Evolutionary conservation across 1,284 basidiomycete species (phyloP).

Genomic region (Phenoliferia sp.): DNA sequence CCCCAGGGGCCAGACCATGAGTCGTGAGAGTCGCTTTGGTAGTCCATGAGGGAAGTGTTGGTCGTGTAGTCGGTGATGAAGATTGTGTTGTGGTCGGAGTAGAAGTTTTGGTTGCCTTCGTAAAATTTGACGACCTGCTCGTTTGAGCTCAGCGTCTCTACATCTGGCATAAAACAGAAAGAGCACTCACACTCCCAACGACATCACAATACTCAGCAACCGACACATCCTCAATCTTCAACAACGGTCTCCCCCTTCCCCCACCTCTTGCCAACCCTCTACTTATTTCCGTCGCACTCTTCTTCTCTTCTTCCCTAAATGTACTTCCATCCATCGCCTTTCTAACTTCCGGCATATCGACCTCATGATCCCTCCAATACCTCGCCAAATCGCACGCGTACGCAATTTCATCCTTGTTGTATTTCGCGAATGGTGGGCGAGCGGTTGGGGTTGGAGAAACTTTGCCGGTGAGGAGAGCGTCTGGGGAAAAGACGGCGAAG

Average conservation of each 20-base stretch:
- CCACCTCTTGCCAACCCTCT: neutral
- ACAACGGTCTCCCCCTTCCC: neutral
- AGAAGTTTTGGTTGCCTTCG: neutral
- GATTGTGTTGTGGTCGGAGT: neutral
- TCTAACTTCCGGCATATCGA: too few relatives aligned
- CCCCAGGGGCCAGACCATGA: neutral
- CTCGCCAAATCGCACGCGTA: neutral
- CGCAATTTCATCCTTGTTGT: neutral
- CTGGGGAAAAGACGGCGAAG: neutral
- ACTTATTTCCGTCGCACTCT: neutral
- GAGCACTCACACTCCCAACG: neutral
- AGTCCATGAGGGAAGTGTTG: neutral
- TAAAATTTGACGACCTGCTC: neutral
- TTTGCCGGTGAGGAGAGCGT: neutral
- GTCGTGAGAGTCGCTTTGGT: neutral
- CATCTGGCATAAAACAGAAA: neutral
- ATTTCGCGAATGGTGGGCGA: neutral
- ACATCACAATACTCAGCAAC: neutral
- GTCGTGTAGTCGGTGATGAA: neutral
- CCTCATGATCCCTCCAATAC: neutral
- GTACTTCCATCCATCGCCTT: neutral
- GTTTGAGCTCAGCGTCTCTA: neutral
- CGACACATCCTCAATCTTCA: neutral
- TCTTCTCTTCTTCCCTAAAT: neutral
- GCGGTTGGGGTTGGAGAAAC: too few relatives aligned